Evolutionary conservation across 2,329 filamentous ascomycete genomes (phyloP).

Genomic region (Sordariomycetes sp.): DNA sequence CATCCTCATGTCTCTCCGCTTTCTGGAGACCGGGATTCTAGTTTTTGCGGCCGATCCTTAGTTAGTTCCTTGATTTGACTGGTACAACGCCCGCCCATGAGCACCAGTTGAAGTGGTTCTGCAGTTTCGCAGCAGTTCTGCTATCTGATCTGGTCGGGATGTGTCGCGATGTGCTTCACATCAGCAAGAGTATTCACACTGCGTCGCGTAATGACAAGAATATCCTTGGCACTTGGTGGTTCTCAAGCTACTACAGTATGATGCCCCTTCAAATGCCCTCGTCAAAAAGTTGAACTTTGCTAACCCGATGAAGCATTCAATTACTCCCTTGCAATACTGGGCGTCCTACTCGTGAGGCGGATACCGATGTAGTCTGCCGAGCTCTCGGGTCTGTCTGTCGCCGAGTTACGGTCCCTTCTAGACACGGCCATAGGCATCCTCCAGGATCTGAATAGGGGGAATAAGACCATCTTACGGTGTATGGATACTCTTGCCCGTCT

Average conservation of each 20-base stretch:
- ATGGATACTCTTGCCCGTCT: neutral
- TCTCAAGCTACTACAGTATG: slow-evolving; percentile 1
- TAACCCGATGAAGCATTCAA: neutral
- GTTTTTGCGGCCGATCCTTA: neutral
- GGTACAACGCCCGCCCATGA: neutral
- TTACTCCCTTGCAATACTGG: neutral
- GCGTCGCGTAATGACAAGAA: slow-evolving; percentile 1
- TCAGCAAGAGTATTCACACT: neutral
- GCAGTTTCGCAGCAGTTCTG: neutral
- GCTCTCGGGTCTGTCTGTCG: neutral
- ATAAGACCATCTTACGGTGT: neutral
- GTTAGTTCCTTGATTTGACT: neutral
- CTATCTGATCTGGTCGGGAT: neutral
- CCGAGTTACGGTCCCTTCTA: neutral
- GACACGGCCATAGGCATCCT: neutral
- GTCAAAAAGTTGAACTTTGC: neutral
- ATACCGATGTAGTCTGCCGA: neutral
- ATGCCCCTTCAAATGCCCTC: no score
- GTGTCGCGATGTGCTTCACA: slow-evolving; percentile 1
- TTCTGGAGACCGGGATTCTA: neutral
- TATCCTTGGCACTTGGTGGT: neutral
- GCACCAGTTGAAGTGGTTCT: neutral
- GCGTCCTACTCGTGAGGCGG: neutral
- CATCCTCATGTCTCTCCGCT: neutral
- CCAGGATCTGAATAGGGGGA: neutral